These are phyloP conservation scores for Tricharina praecox DNA, from an alignment of 495 filamentous ascomycete genomes.

Conservation along the genomic window DNA sequence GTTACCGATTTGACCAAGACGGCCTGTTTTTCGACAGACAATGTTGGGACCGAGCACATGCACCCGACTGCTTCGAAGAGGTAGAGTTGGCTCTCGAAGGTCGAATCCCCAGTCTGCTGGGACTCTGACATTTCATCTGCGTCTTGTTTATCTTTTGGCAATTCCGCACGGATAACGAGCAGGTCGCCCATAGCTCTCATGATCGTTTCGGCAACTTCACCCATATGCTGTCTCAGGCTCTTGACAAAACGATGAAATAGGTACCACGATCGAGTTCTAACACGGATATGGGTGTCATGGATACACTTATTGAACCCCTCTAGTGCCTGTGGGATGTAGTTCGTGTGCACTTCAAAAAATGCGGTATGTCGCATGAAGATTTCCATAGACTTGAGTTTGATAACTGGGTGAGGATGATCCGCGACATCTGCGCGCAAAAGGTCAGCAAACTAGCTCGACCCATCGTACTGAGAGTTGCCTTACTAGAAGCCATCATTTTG, in stretches of 20 bases:
- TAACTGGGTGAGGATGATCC: constrained; percentile 71
- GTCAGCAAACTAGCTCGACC: too few species aligned
- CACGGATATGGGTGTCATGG: constrained; percentile 67
- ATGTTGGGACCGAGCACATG: constrained; percentile 59
- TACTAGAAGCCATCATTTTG: constrained; percentile 85
- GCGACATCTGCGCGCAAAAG: constrained; percentile 59
- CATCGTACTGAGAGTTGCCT: too few species aligned
- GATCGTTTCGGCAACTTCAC: constrained; percentile 73
- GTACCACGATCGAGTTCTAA: constrained; percentile 88
- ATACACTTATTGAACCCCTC: constrained; percentile 81
- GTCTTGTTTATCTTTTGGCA: constrained; percentile 56
- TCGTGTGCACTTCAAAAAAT: constrained; percentile 75
- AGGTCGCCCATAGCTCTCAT: constrained; percentile 80
- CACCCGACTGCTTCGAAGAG: constrained; percentile 88
- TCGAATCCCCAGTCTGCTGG: constrained; percentile 68
- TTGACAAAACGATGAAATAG: constrained; percentile 88
- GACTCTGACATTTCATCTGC: constrained; percentile 80
- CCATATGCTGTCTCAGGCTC: constrained; percentile 62
- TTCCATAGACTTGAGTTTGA: constrained; percentile 94
- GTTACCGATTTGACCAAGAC: constrained; percentile 70
- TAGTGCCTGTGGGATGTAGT: constrained; percentile 66
- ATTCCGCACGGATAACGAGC: constrained; percentile 74
- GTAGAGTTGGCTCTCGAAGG: constrained; percentile 80
- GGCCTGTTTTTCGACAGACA: constrained; percentile 65
- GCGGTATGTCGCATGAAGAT: constrained; percentile 81